These are phyloP conservation scores for Porcisia deanei DNA, from an alignment of 208 protist species.

Conservation along the genomic window DNA sequence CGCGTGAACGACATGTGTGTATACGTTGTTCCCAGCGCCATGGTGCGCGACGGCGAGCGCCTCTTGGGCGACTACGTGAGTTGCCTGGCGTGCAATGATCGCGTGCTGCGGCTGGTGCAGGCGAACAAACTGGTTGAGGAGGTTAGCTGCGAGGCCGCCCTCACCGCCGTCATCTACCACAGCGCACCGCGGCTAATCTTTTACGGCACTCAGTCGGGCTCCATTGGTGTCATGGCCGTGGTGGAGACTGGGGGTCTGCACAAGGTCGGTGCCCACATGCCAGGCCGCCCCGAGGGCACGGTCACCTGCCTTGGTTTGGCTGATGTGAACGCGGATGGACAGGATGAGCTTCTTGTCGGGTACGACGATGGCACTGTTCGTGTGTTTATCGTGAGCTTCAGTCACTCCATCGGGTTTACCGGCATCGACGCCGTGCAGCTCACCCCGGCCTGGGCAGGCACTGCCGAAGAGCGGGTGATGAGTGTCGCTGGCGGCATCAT, in stretches of 20 bases:
- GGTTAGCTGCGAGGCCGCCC: conserved; percentile 64
- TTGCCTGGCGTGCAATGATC: conserved; percentile 84
- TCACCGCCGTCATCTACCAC: conserved; percentile 59
- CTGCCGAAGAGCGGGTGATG: conserved; percentile 60
- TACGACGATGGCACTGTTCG: conserved; percentile 75
- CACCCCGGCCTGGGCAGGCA: conserved; percentile 45
- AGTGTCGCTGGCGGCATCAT: conserved; percentile 68
- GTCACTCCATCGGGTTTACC: neutral
- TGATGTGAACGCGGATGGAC: conserved; percentile 70
- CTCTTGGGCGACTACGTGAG: conserved; percentile 63
- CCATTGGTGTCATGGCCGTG: conserved; percentile 64
- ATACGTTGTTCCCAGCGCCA: conserved; percentile 14
- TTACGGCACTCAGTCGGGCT: conserved; percentile 82
- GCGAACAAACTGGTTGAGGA: conserved; percentile 64
- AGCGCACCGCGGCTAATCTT: conserved; percentile 34
- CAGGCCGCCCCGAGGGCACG: conserved; percentile 19
- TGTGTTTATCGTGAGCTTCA: conserved; percentile 45
- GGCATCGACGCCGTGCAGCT: conserved; percentile 25
- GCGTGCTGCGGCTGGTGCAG: conserved; percentile 68
- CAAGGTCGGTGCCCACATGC: conserved; percentile 34
- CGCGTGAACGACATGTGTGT: conserved; percentile 75
- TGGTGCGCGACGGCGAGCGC: conserved; percentile 8
- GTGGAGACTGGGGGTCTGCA: conserved; percentile 29
- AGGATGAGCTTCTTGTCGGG: conserved; percentile 75
- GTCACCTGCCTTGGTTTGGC: conserved; percentile 51